A percentile compares a stretch with the other conserved stretches of the same genome.
These are phyloP conservation scores for Fraxinus latifolia DNA, from an alignment of 305 asterid genomes.

Conservation along the genomic window DNA sequence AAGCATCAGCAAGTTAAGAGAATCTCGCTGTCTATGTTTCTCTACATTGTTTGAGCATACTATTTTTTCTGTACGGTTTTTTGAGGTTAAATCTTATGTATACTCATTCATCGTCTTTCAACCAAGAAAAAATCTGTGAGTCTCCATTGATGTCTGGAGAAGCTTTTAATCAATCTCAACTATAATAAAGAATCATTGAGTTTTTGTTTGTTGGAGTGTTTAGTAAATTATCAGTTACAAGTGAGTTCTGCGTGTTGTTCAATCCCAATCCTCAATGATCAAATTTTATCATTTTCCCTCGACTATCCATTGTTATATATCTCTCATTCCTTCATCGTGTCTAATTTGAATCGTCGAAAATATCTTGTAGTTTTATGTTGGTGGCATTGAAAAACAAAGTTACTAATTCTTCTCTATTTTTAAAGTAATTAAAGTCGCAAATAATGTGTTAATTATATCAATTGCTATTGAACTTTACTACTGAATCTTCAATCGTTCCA, in stretches of 20 bases:
- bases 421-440: neutral
- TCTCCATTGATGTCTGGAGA: constrained; percentile 29
- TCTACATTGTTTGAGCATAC: constrained; percentile 10
- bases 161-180: constrained; percentile 12
- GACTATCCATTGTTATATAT: neutral
- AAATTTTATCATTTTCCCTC: neutral
- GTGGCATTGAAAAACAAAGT: neutral
- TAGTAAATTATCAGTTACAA: neutral
- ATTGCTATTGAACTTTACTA: neutral
- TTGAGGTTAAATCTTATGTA: constrained; percentile 10
- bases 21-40: neutral
- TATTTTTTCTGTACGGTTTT: constrained; percentile 8
- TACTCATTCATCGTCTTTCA: constrained; percentile 19
- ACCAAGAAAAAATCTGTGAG: neutral
- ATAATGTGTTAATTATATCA: neutral
- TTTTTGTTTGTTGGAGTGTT: neutral
- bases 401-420: neutral
- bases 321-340: neutral
- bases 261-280: neutral
- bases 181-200: constrained; percentile 11
- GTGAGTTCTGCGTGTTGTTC: neutral
- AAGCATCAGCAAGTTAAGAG: constrained; percentile 47
- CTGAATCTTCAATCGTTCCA: neutral
- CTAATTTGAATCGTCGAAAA: neutral
- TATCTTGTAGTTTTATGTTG: neutral